Evolutionary conservation across 768 basidiomycete species (phyloP).

Genomic region (Lentinula raphanica): DNA sequence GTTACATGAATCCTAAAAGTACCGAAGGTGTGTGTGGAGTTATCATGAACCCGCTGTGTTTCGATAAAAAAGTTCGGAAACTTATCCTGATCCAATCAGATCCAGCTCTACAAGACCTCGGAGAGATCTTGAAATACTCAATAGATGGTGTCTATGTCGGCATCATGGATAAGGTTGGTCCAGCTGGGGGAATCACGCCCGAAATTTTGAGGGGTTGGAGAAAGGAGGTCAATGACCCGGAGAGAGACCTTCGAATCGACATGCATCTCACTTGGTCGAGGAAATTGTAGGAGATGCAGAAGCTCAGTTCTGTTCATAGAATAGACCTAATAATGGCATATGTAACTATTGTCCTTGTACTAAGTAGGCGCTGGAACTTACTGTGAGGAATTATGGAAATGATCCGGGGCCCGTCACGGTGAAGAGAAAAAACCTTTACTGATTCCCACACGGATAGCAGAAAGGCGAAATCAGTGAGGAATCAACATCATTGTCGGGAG

Average conservation of each 20-base stretch:
- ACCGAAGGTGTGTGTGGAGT: not conserved
- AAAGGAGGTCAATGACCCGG: not conserved
- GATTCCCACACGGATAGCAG: too few relatives aligned
- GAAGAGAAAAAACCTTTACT: too few relatives aligned
- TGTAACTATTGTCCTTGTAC: too few relatives aligned
- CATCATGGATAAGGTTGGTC: not conserved
- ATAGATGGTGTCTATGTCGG: conserved; percentile 2
- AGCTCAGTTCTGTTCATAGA: too few relatives aligned
- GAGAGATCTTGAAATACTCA: not conserved
- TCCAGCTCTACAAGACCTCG: conserved; percentile 3
- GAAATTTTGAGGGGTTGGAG: not conserved
- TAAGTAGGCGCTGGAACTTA: too few relatives aligned
- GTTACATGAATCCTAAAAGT: conserved; percentile 3
- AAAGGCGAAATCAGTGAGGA: too few relatives aligned
- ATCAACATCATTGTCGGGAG: too few relatives aligned
- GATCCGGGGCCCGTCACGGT: too few relatives aligned
- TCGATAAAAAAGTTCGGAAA: too few relatives aligned
- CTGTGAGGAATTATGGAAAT: too few relatives aligned
- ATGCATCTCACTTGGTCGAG: not conserved
- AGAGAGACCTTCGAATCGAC: not conserved
- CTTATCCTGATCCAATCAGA: not conserved
- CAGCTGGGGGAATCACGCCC: not conserved
- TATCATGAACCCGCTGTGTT: not conserved
- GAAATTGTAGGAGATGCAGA: not conserved
- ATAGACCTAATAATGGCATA: too few relatives aligned